These are phyloP conservation scores for Porpolomopsis calyptriformis DNA, from an alignment of 768 basidiomycete genomes.

Conservation along the genomic window DNA sequence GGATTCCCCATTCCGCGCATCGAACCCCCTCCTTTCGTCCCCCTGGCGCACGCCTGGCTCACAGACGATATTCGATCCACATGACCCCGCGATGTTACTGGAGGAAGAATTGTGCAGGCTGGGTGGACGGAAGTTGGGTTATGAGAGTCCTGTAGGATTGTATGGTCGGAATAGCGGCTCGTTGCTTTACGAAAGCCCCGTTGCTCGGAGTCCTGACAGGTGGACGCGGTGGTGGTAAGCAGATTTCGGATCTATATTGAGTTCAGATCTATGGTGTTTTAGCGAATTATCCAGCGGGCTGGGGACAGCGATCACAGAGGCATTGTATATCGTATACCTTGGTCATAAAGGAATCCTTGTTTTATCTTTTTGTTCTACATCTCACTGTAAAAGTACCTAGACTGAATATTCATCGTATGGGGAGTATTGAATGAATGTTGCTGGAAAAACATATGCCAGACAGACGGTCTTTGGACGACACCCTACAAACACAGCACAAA, in stretches of 20 bases:
- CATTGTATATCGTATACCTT: neutral
- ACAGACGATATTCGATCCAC: slow-evolving; percentile 53
- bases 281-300: neutral
- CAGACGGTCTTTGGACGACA: too few species aligned
- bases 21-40: slow-evolving; percentile 16
- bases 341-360: neutral
- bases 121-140: slow-evolving; percentile 25
- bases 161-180: slow-evolving; percentile 47
- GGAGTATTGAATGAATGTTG: too few species aligned
- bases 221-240: slow-evolving; percentile 43
- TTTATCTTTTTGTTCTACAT: neutral
- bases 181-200: slow-evolving; percentile 69
- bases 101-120: slow-evolving; percentile 63
- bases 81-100: slow-evolving; percentile 55
- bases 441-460: too few species aligned
- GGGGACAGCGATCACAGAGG: too few species aligned
- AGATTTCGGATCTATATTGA: neutral
- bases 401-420: too few species aligned
- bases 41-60: slow-evolving; percentile 43
- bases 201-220: slow-evolving; percentile 43
- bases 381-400: too few species aligned
- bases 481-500: too few species aligned
- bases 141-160: slow-evolving; percentile 59
- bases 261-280: neutral
- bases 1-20: slow-evolving; percentile 34